Base-by-base conservation (phyloP, 2,329 filamentous ascomycete species). In the Pyrenochaeta sp. region DNA sequence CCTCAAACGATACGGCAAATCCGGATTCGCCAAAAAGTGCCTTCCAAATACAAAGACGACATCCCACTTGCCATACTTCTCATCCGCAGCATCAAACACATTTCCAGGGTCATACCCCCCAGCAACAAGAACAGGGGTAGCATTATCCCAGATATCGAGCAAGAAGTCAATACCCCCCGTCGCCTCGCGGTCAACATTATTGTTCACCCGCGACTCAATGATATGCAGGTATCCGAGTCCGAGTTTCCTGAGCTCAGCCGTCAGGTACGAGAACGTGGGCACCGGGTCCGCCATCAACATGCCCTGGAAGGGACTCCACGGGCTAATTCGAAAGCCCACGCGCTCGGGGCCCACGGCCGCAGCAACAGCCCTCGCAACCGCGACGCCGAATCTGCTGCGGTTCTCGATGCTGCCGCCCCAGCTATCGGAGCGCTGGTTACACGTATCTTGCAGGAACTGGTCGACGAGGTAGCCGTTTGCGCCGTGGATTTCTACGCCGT, bases 401-500 rank as follows among this genome's bases (percentile, higher is more conserved):
- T 80, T 78, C 70, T 76, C 74, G 14, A 78, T 61, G 34, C 68
- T 74, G 1, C 77, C 77, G 69, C 77, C 69, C 73, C 78, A 24
- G 40, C 53, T 4, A 45, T 80, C 77, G 1, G 63, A 79, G 2
- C 82, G 74, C 35, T 72, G 69, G 68, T 86, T 86, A 53, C 73
- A 71, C 7, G 68, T 75, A 48, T 81, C 77, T 52, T 82, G 85
- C 13, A 86, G 72, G 65, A 90, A 90, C 55, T 86, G 78, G 41
- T 80, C 78, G 10, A 87, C 65, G 1, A 90, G 74, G 60, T 89
- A 89, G 3, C 85, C 85, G 54, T 87, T 85, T 1, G 83, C 83
- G 20, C 67, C 74, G 51, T 76, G 73, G 14, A 77, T 64, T 49
- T 77, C 85, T 13, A 88, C 76, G 2, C 81, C 81, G 56, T 88